Evolutionary conservation across 1,284 basidiomycete genomes (phyloP).

Genomic region (Cystobasidium pallidum): DNA sequence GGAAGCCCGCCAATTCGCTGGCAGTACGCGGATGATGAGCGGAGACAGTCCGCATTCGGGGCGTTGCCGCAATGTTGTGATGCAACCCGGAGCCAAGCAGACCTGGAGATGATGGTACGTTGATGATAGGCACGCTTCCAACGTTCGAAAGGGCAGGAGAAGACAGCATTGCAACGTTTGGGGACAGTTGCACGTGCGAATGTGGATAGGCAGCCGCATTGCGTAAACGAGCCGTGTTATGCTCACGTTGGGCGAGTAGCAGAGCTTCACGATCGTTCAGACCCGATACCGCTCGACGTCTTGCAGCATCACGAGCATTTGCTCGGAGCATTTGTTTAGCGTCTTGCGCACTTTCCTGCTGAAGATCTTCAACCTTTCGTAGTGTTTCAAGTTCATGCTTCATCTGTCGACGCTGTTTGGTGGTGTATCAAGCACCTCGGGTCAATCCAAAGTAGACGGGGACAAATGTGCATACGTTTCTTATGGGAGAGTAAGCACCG

Average conservation of each 20-base stretch:
- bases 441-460: background rate
- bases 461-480: background rate
- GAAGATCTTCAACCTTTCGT: constrained; percentile 29
- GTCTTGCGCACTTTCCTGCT: constrained; percentile 14
- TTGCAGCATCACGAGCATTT: constrained; percentile 3
- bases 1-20: background rate
- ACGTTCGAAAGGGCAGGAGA: constrained; percentile 21
- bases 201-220: constrained; percentile 5
- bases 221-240: constrained; percentile 7
- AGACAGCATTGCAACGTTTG: background rate
- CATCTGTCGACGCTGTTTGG: constrained; percentile 32
- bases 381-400: constrained; percentile 40
- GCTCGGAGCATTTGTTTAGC: constrained; percentile 3
- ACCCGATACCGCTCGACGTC: constrained; percentile 32
- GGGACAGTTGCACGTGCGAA: background rate
- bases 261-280: constrained; percentile 20
- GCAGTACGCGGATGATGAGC: background rate
- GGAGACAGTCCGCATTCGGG: constrained; percentile 13
- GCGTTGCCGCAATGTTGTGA: background rate
- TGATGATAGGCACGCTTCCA: constrained; percentile 3
- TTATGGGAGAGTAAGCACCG: background rate
- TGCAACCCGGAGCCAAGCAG: background rate
- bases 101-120: constrained; percentile 1
- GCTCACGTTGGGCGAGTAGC: constrained; percentile 18
- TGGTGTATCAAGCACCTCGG: background rate